These are phyloP conservation scores for Neonectria sp. DNA, from an alignment of 2,329 filamentous ascomycete genomes.

Conservation along the genomic window DNA sequence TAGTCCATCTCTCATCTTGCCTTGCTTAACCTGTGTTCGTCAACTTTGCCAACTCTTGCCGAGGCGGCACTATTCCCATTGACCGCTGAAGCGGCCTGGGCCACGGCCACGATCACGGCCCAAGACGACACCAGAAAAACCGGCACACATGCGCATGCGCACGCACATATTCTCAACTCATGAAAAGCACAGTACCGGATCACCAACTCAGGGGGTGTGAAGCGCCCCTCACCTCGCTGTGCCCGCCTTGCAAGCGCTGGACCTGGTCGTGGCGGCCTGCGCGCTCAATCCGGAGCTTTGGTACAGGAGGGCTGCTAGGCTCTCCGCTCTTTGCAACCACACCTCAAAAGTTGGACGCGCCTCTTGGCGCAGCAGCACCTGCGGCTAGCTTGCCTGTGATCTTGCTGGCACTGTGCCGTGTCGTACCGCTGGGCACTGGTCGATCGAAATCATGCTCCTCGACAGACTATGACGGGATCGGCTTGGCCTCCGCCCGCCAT, in stretches of 20 bases:
- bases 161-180: conserved; percentile 17
- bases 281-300: conserved; percentile 38
- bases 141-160: not conserved
- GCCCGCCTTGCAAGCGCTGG: conserved; percentile 21
- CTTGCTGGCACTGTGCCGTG: conserved; percentile 30
- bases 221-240: conserved; percentile 7
- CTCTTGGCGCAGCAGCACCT: conserved; percentile 7
- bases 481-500: conserved; percentile 31
- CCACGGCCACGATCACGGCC: conserved; percentile 5
- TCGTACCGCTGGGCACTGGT: conserved; percentile 29
- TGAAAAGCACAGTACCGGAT: conserved; percentile 16
- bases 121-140: conserved; percentile 4
- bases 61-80: not conserved
- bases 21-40: not conserved
- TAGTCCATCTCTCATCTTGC: not conserved
- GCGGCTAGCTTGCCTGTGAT: conserved; percentile 15
- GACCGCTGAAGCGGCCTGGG: conserved; percentile 6
- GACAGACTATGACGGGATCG: conserved; percentile 28
- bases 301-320: conserved; percentile 35
- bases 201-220: conserved; percentile 19
- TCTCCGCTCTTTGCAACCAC: conserved; percentile 24
- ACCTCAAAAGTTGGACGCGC: conserved; percentile 21
- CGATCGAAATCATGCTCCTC: conserved; percentile 36
- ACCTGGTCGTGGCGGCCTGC: conserved; percentile 8
- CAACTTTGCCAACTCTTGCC: conserved; percentile 5